Evolutionary conservation across 805 yeast genomes (phyloP), one percentile per base, ranked within the genome.

Genomic region (Groenewaldozyma salmanticensis): DNA sequence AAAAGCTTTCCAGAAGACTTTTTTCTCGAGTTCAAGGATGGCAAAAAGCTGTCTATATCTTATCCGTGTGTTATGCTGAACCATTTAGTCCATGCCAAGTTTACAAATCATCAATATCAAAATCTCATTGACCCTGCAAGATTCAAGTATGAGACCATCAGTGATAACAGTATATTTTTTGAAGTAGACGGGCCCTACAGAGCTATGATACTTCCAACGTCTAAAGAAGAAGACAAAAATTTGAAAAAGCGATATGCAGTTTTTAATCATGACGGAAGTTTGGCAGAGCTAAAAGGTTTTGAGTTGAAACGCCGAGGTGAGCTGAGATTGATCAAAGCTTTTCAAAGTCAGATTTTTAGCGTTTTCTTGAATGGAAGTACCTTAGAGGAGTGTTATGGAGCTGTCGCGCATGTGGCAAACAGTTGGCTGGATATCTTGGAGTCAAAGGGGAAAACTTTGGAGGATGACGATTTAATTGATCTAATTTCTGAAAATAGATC

Each of bases 101-200:
- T 87, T 58, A 92, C 98, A 1, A 92, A 92, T 58, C 83, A 86
- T 54, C 98, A 92, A 57, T 92, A 94, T 55, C 97, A 90, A 61
- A 85, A 81, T 39, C 65, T 88, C 37, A 75, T 74, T 1, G 95
- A 90, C 55, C 78, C 84, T 0, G 70, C 68, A 1, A 71, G 66
- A 16, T 71, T 76, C 55, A 75, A 73, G 51, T 92, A 90, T 61
- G 77, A 79, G 42, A 81, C 87, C 0, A 72, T 73, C 37, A 78
- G 90, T 17, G 98, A 92, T 54, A 92, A 92, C 60, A 82, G 96
- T 13, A 92, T 92, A 61, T 90, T 90, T 64, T 92, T 92, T 52
- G 99, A 92, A 59, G 96, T 94, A 16, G 99, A 92, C 66, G 99
- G 99, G 7, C 99, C 99, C 1, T 92, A 92, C 58, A 82, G 78